Base-by-base conservation (phyloP, 2,329 filamentous ascomycete species). In the Fusarium praegraminearum region DNA sequence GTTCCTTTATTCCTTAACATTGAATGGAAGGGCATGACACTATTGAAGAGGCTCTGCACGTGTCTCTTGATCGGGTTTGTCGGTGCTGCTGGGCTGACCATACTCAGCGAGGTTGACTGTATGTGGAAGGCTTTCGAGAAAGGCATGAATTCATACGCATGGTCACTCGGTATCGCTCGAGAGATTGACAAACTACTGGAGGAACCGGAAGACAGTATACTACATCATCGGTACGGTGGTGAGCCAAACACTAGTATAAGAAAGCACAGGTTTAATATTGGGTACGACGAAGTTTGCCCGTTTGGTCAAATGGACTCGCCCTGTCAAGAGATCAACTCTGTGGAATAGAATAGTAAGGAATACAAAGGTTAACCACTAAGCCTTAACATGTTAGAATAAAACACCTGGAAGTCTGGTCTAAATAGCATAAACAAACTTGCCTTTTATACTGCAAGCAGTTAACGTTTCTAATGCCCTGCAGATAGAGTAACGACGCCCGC, bases 91-190 rank as follows among this genome's bases (percentile, higher is more conserved):
- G 49, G 49, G 26, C 24, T 51, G 35, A 51, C 33, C 9, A 30
- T 51, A 51, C 7, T 51, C 26, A 16, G 18, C 35, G 49, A 51
- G 3, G 28, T 8, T 18, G 28, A 24, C 12, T 35, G 49, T 4
- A 35, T 51, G 6, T 51, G 49, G 49, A 13, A 30, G 18, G 24
- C 24, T 28, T 51, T 40, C 12, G 7, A 8, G 1, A 46, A 22
- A 15, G 33, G 49, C 3, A 41, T 51, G 49, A 51, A 51, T 20
- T 16, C 33, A 5, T 51, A 41, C 20, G 49, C 49, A 41, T 51
- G 49, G 49, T 40, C 49, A 40, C 35, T 51, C 11, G 49, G 49
- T 11, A 51, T 51, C 15, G 49, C 49, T 11, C 33, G 9, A 12
- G 49, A 51, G 49, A 40, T 51, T 7, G 49, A 51, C 24, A 9